Evolutionary conservation across 331 rosid species (phyloP).

Genomic region (Quercus lobata): DNA sequence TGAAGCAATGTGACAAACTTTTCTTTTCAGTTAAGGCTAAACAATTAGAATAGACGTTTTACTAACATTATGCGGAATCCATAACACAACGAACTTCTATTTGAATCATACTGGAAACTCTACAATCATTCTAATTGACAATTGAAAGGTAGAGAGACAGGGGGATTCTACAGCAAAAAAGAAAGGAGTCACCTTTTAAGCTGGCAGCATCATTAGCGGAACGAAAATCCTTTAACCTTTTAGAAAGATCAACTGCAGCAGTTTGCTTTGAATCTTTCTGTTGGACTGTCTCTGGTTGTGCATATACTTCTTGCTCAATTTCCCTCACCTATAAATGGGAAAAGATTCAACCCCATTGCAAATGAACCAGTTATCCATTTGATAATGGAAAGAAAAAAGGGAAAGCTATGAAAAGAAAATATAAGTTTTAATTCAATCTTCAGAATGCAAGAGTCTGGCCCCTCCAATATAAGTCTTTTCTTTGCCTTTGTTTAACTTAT

Average conservation of each 20-base stretch:
- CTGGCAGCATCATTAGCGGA: slow-evolving; percentile 81
- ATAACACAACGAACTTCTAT: not conserved
- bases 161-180: slow-evolving; percentile 4
- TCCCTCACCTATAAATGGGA: slow-evolving; percentile 67
- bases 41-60: not conserved
- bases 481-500: slow-evolving; percentile 9
- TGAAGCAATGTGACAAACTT: not conserved
- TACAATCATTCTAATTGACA: not conserved
- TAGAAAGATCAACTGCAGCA: slow-evolving; percentile 89
- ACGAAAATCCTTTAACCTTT: slow-evolving; percentile 82
- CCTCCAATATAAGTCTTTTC: too few species aligned
- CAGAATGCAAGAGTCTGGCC: not conserved
- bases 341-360: slow-evolving; percentile 11
- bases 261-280: slow-evolving; percentile 71
- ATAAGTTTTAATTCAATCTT: not conserved
- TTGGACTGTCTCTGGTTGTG: slow-evolving; percentile 49
- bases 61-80: not conserved
- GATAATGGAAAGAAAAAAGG: not conserved
- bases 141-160: not conserved
- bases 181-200: slow-evolving; percentile 57
- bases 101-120: not conserved
- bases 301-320: slow-evolving; percentile 70
- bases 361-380: not conserved
- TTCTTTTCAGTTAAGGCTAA: not conserved
- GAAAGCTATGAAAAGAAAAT: not conserved